phyloP scores from a whole-genome alignment of 495 filamentous ascomycete species.

The Acidomyces sp. region DNA sequence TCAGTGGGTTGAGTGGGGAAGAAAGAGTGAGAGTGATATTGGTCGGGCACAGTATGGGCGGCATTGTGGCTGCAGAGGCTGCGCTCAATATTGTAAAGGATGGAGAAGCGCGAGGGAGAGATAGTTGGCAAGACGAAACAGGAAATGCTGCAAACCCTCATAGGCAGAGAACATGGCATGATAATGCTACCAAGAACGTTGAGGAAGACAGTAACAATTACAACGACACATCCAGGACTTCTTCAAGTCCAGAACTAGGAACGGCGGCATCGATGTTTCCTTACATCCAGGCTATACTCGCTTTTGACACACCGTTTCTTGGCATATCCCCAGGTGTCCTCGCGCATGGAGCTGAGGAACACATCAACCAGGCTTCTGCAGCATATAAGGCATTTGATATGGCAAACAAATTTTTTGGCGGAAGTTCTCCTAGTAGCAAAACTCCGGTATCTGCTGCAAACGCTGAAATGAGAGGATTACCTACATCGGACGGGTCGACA shows the following conservation, averaged over 20 bases:
- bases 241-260: constrained; percentile 3
- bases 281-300: constrained; percentile 70
- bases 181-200: no score
- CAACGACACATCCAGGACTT: constrained; percentile 2
- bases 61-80: constrained; percentile 86
- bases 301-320: constrained; percentile 91
- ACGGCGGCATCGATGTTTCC: constrained; percentile 42
- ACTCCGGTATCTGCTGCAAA: constrained; percentile 10
- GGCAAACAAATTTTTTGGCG: constrained; percentile 48
- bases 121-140: constrained; percentile 20
- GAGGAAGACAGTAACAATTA: background rate
- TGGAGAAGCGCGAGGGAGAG: constrained; percentile 44
- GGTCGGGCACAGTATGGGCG: constrained; percentile 91
- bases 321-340: constrained; percentile 82
- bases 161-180: no score
- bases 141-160: constrained; percentile 8
- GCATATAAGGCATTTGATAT: constrained; percentile 57
- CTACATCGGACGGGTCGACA: constrained; percentile 12
- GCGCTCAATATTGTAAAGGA: constrained; percentile 57
- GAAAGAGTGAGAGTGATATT: constrained; percentile 76
- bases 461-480: constrained; percentile 22
- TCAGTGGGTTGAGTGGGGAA: constrained; percentile 73
- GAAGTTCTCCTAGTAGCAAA: constrained; percentile 25
- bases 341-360: constrained; percentile 75
- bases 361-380: constrained; percentile 59